Evolutionary conservation across 1,284 basidiomycete species (phyloP).

Genomic region (Heterobasidion annosum): DNA sequence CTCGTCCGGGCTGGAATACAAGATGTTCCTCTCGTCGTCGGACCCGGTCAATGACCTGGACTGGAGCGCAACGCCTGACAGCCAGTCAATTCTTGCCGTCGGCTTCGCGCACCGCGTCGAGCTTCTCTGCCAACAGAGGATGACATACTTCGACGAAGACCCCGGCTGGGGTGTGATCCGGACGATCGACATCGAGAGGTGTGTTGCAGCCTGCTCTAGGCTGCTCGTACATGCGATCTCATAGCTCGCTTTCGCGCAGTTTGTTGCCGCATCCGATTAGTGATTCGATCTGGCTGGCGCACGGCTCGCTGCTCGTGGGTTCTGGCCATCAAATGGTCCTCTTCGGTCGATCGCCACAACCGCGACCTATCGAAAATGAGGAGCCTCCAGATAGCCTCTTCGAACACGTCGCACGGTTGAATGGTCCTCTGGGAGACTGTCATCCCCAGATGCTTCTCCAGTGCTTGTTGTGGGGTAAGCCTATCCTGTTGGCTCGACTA

Average conservation of each 20-base stretch:
- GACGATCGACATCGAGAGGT: slow-evolving; percentile 65
- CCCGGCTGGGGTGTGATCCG: slow-evolving; percentile 75
- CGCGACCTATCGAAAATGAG: slow-evolving; percentile 10
- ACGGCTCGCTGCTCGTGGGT: slow-evolving; percentile 69
- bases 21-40: slow-evolving; percentile 36
- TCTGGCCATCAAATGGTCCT: slow-evolving; percentile 75
- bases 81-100: slow-evolving; percentile 83
- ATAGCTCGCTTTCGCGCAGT: slow-evolving; percentile 25
- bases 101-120: slow-evolving; percentile 74
- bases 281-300: slow-evolving; percentile 82
- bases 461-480: slow-evolving; percentile 79
- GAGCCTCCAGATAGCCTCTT: slow-evolving; percentile 42
- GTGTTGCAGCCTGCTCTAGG: slow-evolving; percentile 12
- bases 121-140: slow-evolving; percentile 80
- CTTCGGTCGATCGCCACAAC: slow-evolving; percentile 34
- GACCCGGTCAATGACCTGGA: slow-evolving; percentile 75
- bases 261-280: slow-evolving; percentile 71
- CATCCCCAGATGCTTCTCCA: slow-evolving; percentile 91
- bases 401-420: slow-evolving; percentile 72
- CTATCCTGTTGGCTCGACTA: background rate
- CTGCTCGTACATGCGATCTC: background rate
- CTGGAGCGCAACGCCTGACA: slow-evolving; percentile 86
- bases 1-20: slow-evolving; percentile 78
- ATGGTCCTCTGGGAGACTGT: slow-evolving; percentile 81
- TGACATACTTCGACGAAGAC: slow-evolving; percentile 80